phyloP scores from a whole-genome alignment of 495 filamentous ascomycete genomes.

The Glutinoglossum americanum region DNA sequence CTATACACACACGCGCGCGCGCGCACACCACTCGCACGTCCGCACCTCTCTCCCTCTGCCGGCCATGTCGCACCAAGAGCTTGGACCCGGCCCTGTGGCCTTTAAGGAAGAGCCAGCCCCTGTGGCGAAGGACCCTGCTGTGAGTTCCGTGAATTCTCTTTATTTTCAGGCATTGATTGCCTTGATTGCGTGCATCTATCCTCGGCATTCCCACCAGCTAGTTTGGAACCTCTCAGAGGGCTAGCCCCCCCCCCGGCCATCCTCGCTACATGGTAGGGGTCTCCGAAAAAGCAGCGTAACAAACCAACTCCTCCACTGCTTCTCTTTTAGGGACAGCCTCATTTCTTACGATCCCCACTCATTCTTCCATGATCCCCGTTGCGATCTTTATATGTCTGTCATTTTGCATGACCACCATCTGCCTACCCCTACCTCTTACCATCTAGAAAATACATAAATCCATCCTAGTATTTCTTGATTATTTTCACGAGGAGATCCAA shows the following conservation, averaged over 20 bases:
- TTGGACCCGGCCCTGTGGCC: neutral
- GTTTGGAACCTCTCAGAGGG: no score
- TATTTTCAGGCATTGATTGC: neutral
- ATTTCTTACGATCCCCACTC: neutral
- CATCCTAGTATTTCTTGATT: neutral
- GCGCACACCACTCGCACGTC: neutral
- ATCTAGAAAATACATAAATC: conserved; percentile 1
- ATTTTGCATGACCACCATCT: neutral
- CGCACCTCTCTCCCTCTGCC: neutral
- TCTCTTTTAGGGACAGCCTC: neutral
- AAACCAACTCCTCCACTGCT: neutral
- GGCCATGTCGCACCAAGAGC: neutral
- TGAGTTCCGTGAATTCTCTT: neutral
- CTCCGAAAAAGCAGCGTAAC: neutral
- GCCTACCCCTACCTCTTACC: no score
- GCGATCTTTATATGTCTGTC: neutral
- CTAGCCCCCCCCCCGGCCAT: neutral
- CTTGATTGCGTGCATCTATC: neutral
- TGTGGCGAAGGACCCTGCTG: conserved; percentile 1
- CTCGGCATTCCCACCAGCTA: neutral
- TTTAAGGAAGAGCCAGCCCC: neutral
- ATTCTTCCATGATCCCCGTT: neutral
- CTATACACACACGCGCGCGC: no score
- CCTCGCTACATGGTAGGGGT: neutral
- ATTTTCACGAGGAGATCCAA: neutral